Evolutionary conservation across 2,329 filamentous ascomycete genomes (phyloP), one percentile per base, ranked within the genome.

Genomic region (Penicillium sp.): DNA sequence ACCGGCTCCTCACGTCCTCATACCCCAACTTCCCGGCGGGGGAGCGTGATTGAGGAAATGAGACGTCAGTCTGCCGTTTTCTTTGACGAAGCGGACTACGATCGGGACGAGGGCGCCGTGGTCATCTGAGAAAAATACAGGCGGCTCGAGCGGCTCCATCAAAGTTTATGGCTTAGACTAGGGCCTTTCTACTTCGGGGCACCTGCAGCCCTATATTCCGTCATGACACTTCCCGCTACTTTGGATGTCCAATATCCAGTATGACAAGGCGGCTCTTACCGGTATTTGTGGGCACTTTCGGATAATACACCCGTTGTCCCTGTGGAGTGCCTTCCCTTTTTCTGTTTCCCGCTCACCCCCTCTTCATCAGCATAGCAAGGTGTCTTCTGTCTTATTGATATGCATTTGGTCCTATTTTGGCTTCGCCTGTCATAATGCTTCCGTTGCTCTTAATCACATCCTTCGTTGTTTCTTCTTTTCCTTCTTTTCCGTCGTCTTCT

Each of bases 11-110:
- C 63, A 10, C 63, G 64, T 37, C 57, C 63, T 47, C 62, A 66
- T 20, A 63, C 64, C 47, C 62, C 64, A 16, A 62, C 37, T 22
- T 58, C 57, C 24, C 54, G 63, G 31, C 64, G 63, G 34, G 64
- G 67, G 14, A 73, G 69, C 42, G 65, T 79, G 20, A 61, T 79
- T 40, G 72, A 78, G 59, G 77, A 79, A 59, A 69, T 79, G 59
- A 67, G 72, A 37, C 71, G 77, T 42, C 77, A 79, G 60, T 76
- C 75, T 20, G 74, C 77, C 22, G 77, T 79, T 7, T 77, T 79
- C 56, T 79, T 78, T 62, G 74, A 78, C 45, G 76, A 78, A 63
- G 45, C 64, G 1, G 73, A 75, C 57, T 58, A 72, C 13, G 72
- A 71, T 50, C 65, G 63, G 7, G 66, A 71, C 29, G 69, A 71